Percentiles rank a stretch among this genome's conserved stretches.
phyloP scores from a whole-genome alignment of 306 rosid species.

The Prunus davidiana region DNA sequence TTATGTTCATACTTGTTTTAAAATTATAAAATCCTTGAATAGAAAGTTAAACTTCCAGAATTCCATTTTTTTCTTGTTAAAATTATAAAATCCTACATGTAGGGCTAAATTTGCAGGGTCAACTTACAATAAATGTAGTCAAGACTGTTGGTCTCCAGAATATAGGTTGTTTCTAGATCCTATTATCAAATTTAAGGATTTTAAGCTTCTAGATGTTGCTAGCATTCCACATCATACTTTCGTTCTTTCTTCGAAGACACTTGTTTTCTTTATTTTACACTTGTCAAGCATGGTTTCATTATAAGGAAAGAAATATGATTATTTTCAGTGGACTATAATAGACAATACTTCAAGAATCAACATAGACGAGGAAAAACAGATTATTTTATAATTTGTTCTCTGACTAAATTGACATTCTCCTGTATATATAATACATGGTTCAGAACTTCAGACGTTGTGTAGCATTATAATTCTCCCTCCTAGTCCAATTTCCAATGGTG shows the following conservation, averaged over 20 bases:
- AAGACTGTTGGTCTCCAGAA: not conserved
- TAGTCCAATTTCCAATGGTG: not conserved
- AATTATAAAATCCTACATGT: not conserved
- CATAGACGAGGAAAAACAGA: not conserved
- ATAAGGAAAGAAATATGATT: too few species aligned
- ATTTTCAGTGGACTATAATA: not conserved
- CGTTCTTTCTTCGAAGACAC: not conserved
- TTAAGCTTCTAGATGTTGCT: slow-evolving; percentile 12
- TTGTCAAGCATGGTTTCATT: not conserved
- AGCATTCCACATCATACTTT: not conserved
- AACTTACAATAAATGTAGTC: not conserved
- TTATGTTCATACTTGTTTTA: not conserved
- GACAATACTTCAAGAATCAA: not conserved
- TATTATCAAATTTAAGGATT: not conserved
- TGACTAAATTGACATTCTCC: not conserved
- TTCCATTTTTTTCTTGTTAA: not conserved
- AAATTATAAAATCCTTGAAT: not conserved
- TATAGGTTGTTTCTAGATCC: not conserved
- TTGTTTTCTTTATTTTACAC: not conserved
- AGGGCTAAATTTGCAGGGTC: not conserved
- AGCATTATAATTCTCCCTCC: not conserved
- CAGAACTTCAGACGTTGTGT: too few species aligned
- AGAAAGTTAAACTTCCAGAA: not conserved
- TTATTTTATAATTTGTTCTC: not conserved
- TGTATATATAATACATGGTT: not conserved